These are phyloP conservation scores for Phytophthora sojae DNA, from an alignment of 352 stramenopile species.

Conservation along the genomic window DNA sequence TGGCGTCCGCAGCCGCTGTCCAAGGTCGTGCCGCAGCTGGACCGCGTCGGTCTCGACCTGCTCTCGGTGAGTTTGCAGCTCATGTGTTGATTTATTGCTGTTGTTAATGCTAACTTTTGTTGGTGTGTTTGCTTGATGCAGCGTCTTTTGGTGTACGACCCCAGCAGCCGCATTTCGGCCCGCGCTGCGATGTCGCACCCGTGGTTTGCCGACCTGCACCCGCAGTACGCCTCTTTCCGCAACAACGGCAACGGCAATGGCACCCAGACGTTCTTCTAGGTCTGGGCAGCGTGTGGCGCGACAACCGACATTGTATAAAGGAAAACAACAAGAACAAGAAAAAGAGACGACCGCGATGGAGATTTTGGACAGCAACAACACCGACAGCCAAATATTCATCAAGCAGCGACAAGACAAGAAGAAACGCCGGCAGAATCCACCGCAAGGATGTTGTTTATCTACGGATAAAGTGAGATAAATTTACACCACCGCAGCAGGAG, in stretches of 20 bases:
- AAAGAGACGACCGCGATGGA: conserved; percentile 4
- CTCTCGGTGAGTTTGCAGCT: conserved; percentile 62
- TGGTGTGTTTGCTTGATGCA: conserved; percentile 35
- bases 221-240: conserved; percentile 78
- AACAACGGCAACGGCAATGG: conserved; percentile 57
- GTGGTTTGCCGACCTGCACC: conserved; percentile 86
- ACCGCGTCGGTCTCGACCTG: conserved; percentile 82
- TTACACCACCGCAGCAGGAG: neutral
- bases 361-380: neutral
- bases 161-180: conserved; percentile 78
- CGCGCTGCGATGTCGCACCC: conserved; percentile 83
- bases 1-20: conserved; percentile 93
- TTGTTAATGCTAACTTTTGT: conserved; percentile 8
- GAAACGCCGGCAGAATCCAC: neutral
- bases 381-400: neutral
- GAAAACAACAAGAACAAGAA: neutral
- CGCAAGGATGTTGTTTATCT: neutral
- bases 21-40: conserved; percentile 89
- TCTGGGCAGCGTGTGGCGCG: neutral
- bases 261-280: conserved; percentile 54
- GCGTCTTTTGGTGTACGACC: conserved; percentile 86
- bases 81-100: neutral
- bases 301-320: neutral
- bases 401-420: neutral
- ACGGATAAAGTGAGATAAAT: neutral